phyloP scores from a whole-genome alignment of 306 rosid genomes.

The Dicorynia guianensis region DNA sequence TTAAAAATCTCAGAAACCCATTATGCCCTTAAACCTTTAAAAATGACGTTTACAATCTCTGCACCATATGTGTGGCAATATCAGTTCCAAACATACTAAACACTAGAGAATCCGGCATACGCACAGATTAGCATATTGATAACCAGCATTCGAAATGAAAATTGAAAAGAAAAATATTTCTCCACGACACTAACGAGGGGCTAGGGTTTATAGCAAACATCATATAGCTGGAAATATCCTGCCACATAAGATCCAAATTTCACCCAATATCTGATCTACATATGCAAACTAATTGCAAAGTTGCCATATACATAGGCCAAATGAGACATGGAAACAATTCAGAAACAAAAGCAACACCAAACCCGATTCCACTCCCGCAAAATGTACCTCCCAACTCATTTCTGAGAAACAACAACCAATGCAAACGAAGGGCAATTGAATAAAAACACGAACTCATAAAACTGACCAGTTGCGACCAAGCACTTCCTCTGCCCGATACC shows the following conservation, averaged over 20 bases:
- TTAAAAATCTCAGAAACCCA: background rate
- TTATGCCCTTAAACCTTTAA: background rate
- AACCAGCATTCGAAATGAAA: background rate
- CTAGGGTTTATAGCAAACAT: conserved; percentile 40
- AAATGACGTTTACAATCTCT: background rate
- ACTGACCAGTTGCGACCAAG: conserved; percentile 98
- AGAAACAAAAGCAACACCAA: background rate
- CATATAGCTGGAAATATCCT: background rate
- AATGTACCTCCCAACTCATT: background rate
- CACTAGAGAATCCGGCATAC: background rate
- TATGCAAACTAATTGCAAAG: too few relatives aligned
- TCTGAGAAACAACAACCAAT: background rate
- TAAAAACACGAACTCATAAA: background rate
- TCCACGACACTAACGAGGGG: background rate
- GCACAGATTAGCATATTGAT: background rate
- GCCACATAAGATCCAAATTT: background rate
- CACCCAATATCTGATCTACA: conserved; percentile 2
- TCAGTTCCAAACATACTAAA: background rate
- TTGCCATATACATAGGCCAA: background rate
- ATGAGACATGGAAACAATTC: background rate
- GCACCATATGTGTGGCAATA: background rate
- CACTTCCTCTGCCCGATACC: conserved; percentile 96
- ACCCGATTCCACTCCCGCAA: background rate
- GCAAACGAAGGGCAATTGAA: background rate
- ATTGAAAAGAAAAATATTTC: background rate